Evolutionary conservation across 73 alveolate genomes (phyloP).

Genomic region (Stentor coeruleus): DNA sequence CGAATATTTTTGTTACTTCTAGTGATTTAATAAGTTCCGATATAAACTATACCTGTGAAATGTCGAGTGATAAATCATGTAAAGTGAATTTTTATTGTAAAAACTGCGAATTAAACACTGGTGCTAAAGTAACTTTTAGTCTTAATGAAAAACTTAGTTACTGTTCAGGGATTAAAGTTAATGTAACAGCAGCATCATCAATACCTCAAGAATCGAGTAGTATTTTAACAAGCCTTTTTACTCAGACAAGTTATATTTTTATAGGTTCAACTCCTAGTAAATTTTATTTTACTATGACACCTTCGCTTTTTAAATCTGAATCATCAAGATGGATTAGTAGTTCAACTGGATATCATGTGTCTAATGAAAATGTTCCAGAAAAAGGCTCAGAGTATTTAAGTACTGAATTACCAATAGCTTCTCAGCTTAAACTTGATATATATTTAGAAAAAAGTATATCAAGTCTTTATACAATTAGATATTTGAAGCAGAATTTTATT

Average conservation of each 20-base stretch:
- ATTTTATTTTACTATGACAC: background rate
- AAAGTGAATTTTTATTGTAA: background rate
- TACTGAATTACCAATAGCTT: background rate
- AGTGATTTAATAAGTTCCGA: background rate
- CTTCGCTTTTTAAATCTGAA: constrained; percentile 1
- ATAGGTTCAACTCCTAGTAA: background rate
- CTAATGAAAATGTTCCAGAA: background rate
- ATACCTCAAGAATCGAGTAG: background rate
- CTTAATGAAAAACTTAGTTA: background rate
- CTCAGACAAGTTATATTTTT: background rate
- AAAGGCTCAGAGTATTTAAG: background rate
- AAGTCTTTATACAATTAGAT: background rate
- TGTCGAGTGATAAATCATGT: background rate
- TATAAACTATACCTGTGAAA: too few relatives aligned
- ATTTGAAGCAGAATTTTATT: background rate
- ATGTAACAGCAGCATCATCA: background rate
- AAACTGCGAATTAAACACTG: background rate
- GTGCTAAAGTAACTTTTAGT: background rate
- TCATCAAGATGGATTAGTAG: background rate
- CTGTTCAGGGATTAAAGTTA: background rate
- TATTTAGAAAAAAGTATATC: background rate
- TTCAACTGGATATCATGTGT: constrained; percentile 19
- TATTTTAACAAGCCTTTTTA: background rate
- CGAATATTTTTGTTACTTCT: background rate
- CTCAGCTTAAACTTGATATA: background rate